phyloP scores from a whole-genome alignment of 768 basidiomycete species.

The Mycena epipterygia region DNA sequence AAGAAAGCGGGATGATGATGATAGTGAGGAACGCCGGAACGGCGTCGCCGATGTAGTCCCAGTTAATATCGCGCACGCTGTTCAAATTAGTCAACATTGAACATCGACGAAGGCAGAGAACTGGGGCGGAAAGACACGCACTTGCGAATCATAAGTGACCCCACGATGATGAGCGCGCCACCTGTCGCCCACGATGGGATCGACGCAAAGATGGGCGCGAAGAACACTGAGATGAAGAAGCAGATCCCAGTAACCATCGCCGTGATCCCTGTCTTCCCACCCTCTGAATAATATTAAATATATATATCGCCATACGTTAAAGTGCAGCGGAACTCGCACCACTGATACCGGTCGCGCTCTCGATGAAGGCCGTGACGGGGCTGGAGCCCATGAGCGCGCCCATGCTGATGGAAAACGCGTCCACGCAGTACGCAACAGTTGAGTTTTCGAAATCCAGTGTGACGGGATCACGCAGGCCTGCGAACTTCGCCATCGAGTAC shows the following conservation, averaged over 20 bases:
- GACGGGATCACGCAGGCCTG: conserved; percentile 86
- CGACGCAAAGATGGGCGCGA: conserved; percentile 89
- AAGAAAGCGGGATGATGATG: conserved; percentile 82
- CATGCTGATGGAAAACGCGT: conserved; percentile 86
- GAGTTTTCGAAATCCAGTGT: conserved; percentile 91
- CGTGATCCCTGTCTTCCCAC: conserved; percentile 89
- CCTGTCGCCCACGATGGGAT: conserved; percentile 92
- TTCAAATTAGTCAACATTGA: not conserved
- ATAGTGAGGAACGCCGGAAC: conserved; percentile 89
- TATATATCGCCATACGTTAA: not conserved
- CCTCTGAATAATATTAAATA: conserved; percentile 61
- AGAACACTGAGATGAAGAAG: conserved; percentile 90
- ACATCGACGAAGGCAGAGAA: not conserved
- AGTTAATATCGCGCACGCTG: conserved; percentile 88
- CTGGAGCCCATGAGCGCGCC: conserved; percentile 85
- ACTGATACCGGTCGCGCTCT: conserved; percentile 87
- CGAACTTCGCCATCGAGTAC: conserved; percentile 93
- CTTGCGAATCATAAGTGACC: conserved; percentile 91
- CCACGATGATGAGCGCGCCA: conserved; percentile 86
- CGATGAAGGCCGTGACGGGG: conserved; percentile 89
- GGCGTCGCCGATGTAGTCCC: conserved; percentile 90
- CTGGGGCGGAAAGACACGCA: conserved; percentile 45
- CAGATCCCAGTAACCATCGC: conserved; percentile 78
- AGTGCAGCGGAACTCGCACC: conserved; percentile 55
- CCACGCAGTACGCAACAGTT: conserved; percentile 85